Base-by-base conservation (phyloP, 2,329 filamentous ascomycete species). In the Aschersonia sp. region DNA sequence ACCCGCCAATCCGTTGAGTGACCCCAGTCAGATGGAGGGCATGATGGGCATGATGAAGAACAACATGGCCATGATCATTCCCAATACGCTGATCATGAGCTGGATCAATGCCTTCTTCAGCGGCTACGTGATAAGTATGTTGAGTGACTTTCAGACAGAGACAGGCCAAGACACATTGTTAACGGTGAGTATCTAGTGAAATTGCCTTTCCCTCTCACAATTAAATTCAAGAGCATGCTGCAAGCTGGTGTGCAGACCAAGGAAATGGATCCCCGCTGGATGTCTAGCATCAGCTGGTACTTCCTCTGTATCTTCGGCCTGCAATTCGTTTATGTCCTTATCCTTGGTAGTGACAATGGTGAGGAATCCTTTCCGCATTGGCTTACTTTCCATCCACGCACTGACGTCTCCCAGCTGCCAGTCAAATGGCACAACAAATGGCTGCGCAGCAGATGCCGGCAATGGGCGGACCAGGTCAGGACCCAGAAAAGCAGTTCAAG, bases 11-110 rank as follows among this genome's bases (percentile, higher is more conserved):
- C 92, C 92, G 4, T 89, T 98, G 79, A 86, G 84, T 9, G 92
- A 98, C 64, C 94, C 94, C 29, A 84, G 84, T 45, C 88, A 87
- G 50, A 98, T 98, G 92, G 94, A 98, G 62, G 91, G 89, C 56
- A 98, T 98, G 92, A 98, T 98, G 92, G 91, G 92, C 56, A 95
- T 95, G 88, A 94, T 98, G 87, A 98, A 98, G 78, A 89, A 89
- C 50, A 95, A 98, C 63, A 95, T 98, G 85, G 91, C 92, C 54
- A 98, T 97, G 92, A 97, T 98, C 72, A 88, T 98, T 50, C 92
- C 92, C 45, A 95, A 98, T 67, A 97, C 89, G 5, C 69, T 98
- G 62, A 98, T 98, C 56, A 98, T 98, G 92, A 92, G 91, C 55
- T 98, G 92, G 92, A 97, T 98, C 64, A 98, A 98, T 69, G 89